Base-by-base conservation (phyloP, 2,329 filamentous ascomycete species). In the Trichoderma harzianum region DNA sequence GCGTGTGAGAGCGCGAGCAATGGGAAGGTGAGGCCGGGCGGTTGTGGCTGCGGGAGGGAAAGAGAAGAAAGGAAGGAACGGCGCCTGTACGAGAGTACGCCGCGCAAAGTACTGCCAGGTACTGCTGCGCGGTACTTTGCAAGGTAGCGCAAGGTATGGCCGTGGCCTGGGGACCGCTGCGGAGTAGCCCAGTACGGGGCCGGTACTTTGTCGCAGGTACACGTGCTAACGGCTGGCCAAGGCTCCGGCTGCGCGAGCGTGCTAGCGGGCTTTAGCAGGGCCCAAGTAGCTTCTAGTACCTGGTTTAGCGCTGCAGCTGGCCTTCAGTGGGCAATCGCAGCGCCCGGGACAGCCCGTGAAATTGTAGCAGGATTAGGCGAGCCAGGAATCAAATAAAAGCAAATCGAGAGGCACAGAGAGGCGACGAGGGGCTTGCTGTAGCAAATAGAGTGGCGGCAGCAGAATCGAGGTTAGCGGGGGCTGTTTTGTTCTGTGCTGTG, bases 21-120 rank as follows among this genome's bases (percentile, higher is more conserved):
- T 70, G 68, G 43, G 68, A 63, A 58, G 47, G 68, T 68, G 65
- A 43, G 51, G 64, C 47, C 64, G 64, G 55, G 68, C 68, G 68
- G 68, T 60, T 70, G 68, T 64, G 68, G 68, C 58, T 63, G 68
- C 58, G 60, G 68, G 68, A 70, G 60, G 57, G 58, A 70, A 60
- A 63, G 47, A 55, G 32, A 70, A 39, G 68, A 70, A 57, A 55
- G 68, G 24, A 55, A 64, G 60, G 66, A 62, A 47, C 51, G 66
- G 32, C 36, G 60, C 51, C 51, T n/a, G 32, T 16, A 5, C 28
- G 28, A 32, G 39, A 32, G 57, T 60, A 60, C 57, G 16, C 10
- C 12, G 28, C 57, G 57, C 57, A 21, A 60, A 34, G 67, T 69
- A 69, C 66, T 53, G 34, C 14, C 26, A 53, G 57, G 57, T 69